Base-by-base conservation (phyloP, 768 basidiomycete species). In the Termitomyces bulborhizus region DNA sequence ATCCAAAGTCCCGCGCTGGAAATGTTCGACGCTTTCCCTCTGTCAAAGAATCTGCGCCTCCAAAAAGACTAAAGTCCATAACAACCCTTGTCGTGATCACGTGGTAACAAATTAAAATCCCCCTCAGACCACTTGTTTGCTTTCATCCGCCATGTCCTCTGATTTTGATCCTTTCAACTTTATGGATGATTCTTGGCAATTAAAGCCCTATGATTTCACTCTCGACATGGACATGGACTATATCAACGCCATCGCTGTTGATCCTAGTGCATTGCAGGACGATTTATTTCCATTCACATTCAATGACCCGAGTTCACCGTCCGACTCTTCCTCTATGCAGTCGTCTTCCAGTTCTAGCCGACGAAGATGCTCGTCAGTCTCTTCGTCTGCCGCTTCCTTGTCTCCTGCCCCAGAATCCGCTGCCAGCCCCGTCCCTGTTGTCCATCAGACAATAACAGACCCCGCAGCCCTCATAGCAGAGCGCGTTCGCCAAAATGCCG, bases 121-220 rank as follows among this genome's bases (percentile, higher is more conserved):
- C 27, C 27, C 27, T 29, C 29, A 29, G 29, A 29, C 29, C 29
- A 29, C 31, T 32, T 37, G 1, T 36, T 21, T 8, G 29, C 60
- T 45, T 42, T 34, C 51, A 52, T 41, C 54, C 18, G 36, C n/a
- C n/a, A 60, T 60, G 61, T 71, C n/a, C n/a, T n/a, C n/a, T n/a
- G n/a, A n/a, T n/a, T n/a, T n/a, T n/a, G n/a, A 86, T 67, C 81
- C 81, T 4, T 73, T 85, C 6, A 83, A 79, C 61, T 70, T 85
- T 48, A 67, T 67, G 63, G 71, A 76, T 42, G 74, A 76, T 6
- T 32, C 31, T 16, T 85, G 84, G 81, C 66, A 56, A 18, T 54
- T 60, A 41, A 77, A 77, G 47, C 57, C 65, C 4, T 73, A 70
- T 60, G 52, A 32, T 32, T 32, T 32, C 31, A 8, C 6, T 0